Evolutionary conservation across 257 asterid genomes (phyloP), one percentile per base, ranked within the genome.

Genomic region (Salvia miltiorrhiza): DNA sequence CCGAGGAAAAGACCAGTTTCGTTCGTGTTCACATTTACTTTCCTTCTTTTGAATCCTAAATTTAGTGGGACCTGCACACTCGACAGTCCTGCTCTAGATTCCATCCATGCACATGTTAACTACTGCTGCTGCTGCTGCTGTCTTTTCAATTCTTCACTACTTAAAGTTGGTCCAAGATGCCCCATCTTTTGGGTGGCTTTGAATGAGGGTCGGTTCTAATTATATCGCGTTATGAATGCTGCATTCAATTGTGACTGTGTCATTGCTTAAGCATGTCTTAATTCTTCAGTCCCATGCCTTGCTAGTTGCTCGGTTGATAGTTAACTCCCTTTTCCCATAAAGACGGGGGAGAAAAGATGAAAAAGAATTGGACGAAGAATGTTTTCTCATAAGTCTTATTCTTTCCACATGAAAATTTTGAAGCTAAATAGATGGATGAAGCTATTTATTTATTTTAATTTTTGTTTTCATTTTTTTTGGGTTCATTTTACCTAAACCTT

Each of bases 21-120:
- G 13, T 32, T 14, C 20, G 3, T 11, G 35, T 30, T 65, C 14
- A 12, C 14, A 20, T 65, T 48, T 10, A 12, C 35, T 48, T 16
- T 65, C 60, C 37, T 62, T 21, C 37, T 62, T 11, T 14, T 9
- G 24, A 32, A 12, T 62, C 5, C 44, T 21, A 19, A 33, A 21
- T 13, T 10, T 20, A 14, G 63, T 19, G 72, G 60, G 72, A 32
- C 72, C 62, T 12, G 33, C 37, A 12, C 11, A 32, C 5, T 65
- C 37, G 19, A 49, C 49, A 49, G 37, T 35, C 23, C 50, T 49
- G 19, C 3, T 19, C 23, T 20, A 50, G 50, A 21, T 50, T 19
- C 49, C 71, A 41, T 62, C 24, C 35, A 49, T 66, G 40, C 68
- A 62, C 53, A 62, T 65, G 70, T 65, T 20, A 65, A 65, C 59